phyloP scores from a whole-genome alignment of 2,329 filamentous ascomycete species.

The Botrytis aclada region DNA sequence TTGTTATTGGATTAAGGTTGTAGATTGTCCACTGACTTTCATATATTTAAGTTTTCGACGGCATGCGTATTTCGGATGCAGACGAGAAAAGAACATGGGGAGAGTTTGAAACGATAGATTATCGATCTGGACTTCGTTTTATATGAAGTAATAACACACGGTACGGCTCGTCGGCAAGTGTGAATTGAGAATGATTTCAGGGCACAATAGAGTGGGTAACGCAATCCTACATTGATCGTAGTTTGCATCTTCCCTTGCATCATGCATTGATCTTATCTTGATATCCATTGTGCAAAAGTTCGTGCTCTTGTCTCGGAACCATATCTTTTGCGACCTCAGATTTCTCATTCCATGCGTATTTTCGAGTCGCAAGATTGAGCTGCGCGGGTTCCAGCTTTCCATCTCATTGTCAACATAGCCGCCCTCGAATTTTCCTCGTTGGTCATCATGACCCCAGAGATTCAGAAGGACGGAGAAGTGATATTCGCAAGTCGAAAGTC shows the following conservation, averaged over 20 bases:
- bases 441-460: background rate
- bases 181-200: background rate
- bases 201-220: background rate
- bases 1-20: background rate
- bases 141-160: background rate
- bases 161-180: background rate
- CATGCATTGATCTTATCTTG: background rate
- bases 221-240: background rate
- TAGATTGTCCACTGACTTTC: background rate
- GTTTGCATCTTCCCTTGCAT: background rate
- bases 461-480: background rate
- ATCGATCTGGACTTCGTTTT: background rate
- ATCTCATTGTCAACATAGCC: background rate
- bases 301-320: background rate
- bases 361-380: background rate
- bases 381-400: no score
- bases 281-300: background rate
- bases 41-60: background rate
- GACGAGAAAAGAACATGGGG: background rate
- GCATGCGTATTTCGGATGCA: background rate
- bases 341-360: background rate
- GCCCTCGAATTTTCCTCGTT: background rate
- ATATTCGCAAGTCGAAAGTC: conserved; percentile 3
- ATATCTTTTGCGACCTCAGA: background rate
- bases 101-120: background rate